These are phyloP conservation scores for Fusarium graminum DNA, from an alignment of 2,329 filamentous ascomycete species.

Conservation along the genomic window DNA sequence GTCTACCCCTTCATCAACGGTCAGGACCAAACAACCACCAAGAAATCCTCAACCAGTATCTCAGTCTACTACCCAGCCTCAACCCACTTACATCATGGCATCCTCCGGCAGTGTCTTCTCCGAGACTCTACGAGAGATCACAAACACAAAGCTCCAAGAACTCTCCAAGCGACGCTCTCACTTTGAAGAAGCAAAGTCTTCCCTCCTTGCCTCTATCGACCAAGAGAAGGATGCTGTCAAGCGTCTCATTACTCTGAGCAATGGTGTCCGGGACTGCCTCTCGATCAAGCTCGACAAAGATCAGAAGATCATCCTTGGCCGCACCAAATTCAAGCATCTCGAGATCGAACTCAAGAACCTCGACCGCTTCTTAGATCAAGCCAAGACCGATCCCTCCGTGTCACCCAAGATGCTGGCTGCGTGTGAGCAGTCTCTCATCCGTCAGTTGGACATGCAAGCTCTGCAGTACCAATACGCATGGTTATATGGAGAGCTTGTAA, in stretches of 20 bases:
- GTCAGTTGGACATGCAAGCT: slow-evolving; percentile 57
- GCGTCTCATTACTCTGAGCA: slow-evolving; percentile 52
- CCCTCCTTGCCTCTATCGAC: slow-evolving; percentile 49
- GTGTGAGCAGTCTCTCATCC: slow-evolving; percentile 56
- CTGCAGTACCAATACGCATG: slow-evolving; percentile 60
- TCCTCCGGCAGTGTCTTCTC: slow-evolving; percentile 56
- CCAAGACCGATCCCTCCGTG: slow-evolving; percentile 57
- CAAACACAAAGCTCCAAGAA: slow-evolving; percentile 59
- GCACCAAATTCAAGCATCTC: slow-evolving; percentile 47
- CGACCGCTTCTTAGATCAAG: slow-evolving; percentile 57
- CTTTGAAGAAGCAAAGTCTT: slow-evolving; percentile 55
- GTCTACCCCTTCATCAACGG: not conserved
- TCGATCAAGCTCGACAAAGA: slow-evolving; percentile 50
- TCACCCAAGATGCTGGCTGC: slow-evolving; percentile 51
- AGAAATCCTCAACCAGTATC: not conserved
- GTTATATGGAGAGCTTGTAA: slow-evolving; percentile 62
- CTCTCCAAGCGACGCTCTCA: slow-evolving; percentile 56
- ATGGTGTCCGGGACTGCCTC: slow-evolving; percentile 56
- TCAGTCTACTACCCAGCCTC: not conserved
- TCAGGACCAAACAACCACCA: not conserved
- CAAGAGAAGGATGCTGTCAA: slow-evolving; percentile 47
- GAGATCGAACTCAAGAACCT: slow-evolving; percentile 56
- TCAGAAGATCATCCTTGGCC: slow-evolving; percentile 41
- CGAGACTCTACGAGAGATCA: slow-evolving; percentile 59
- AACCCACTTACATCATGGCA: slow-evolving; percentile 41